Conservation (phyloP, 768 basidiomycete species). For the Lactifluus rugatus region DNA sequence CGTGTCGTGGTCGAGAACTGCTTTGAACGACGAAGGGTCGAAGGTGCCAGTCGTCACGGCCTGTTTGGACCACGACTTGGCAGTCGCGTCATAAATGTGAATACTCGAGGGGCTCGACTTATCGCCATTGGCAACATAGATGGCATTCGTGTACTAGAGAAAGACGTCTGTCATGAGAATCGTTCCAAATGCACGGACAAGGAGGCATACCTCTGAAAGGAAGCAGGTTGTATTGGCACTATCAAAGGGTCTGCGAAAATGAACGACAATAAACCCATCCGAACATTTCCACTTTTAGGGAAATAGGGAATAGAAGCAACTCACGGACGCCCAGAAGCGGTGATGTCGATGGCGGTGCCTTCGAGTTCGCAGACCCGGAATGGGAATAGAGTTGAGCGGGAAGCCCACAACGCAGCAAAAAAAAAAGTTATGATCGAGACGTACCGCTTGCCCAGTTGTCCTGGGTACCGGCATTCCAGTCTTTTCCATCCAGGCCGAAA, state of each 20-base stretch:
- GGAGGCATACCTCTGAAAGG: conserved; percentile 45
- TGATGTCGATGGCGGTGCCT: conserved; percentile 59
- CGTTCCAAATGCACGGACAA: background rate
- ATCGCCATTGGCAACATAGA: conserved; percentile 80
- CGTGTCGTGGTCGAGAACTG: conserved; percentile 90
- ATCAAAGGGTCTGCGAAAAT: conserved; percentile 47
- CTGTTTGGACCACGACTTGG: conserved; percentile 74
- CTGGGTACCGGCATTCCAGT: conserved; percentile 71
- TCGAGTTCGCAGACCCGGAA: background rate
- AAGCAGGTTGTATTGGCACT: conserved; percentile 58
- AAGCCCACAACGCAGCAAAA: background rate
- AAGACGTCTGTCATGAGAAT: background rate
- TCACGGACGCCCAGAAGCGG: conserved; percentile 69
- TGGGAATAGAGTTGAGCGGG: background rate
- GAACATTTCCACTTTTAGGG: background rate
- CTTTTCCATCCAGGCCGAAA: conserved; percentile 75
- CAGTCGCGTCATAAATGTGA: conserved; percentile 71
- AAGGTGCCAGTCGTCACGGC: conserved; percentile 41
- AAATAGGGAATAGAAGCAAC: conserved; percentile 23
- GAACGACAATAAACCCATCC: background rate
- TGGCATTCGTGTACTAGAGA: conserved; percentile 65
- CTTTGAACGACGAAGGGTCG: conserved; percentile 52
- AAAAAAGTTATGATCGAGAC: conserved; percentile 8
- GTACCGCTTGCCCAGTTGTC: conserved; percentile 54
- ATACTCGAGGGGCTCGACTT: conserved; percentile 54